Percentiles rank a stretch among this genome's conserved stretches.
Evolutionary conservation across 768 basidiomycete species (phyloP).

Genomic region (Lactarius indigo): DNA sequence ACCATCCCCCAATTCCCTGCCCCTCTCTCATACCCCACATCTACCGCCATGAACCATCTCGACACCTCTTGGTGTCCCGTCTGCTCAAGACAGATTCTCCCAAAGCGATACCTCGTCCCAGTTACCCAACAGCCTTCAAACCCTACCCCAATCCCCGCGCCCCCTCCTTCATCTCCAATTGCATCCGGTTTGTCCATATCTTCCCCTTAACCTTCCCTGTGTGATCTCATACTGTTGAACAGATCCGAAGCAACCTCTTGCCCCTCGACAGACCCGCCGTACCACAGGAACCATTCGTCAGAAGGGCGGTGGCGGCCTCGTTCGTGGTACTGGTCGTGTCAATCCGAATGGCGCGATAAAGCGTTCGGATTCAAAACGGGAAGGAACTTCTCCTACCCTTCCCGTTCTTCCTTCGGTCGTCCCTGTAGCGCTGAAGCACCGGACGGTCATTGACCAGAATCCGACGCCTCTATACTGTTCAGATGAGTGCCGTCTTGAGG

Average conservation of each 20-base stretch:
- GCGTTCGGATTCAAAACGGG: slow-evolving; percentile 32
- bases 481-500: slow-evolving; percentile 64
- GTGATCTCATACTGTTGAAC: slow-evolving; percentile 26
- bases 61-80: slow-evolving; percentile 80
- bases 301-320: slow-evolving; percentile 47
- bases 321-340: slow-evolving; percentile 62
- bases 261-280: slow-evolving; percentile 34
- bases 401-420: slow-evolving; percentile 28
- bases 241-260: slow-evolving; percentile 27
- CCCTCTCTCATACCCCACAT: background rate
- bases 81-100: slow-evolving; percentile 74
- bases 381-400: slow-evolving; percentile 25
- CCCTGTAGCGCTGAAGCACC: slow-evolving; percentile 44
- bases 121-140: slow-evolving; percentile 32
- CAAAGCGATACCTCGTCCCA: slow-evolving; percentile 62
- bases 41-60: slow-evolving; percentile 32
- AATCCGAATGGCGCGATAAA: slow-evolving; percentile 58
- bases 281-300: slow-evolving; percentile 35
- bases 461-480: slow-evolving; percentile 86
- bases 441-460: slow-evolving; percentile 72
- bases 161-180: slow-evolving; percentile 39
- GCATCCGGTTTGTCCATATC: slow-evolving; percentile 37
- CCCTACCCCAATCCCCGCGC: slow-evolving; percentile 33
- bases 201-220: slow-evolving; percentile 7
- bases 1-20: background rate